A percentile compares a stretch with the other conserved stretches of the same genome.
Conservation (phyloP, 2,329 filamentous ascomycete species). For the Seiridium unicorne region DNA sequence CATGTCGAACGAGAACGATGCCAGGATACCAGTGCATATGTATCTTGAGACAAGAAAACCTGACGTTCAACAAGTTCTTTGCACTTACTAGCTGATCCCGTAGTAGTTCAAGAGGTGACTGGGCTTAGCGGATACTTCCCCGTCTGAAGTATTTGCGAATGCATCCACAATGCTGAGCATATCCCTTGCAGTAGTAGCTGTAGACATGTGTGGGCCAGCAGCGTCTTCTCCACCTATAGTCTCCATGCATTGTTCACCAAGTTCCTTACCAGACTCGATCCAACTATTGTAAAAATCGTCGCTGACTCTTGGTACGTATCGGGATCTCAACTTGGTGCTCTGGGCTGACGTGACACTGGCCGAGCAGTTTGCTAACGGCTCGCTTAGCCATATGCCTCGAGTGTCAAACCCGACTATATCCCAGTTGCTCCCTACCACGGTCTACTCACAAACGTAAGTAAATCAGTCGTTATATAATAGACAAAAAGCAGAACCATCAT, state of each 20-base stretch:
- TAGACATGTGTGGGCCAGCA: constrained; percentile 15
- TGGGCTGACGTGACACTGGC: not conserved
- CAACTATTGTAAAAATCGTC: constrained; percentile 3
- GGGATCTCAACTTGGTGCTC: not conserved
- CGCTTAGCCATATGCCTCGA: constrained; percentile 4
- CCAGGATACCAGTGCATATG: too few relatives aligned
- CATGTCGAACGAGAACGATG: too few relatives aligned
- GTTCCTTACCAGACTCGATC: constrained; percentile 2
- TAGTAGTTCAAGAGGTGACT: constrained; percentile 34
- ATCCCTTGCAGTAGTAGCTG: constrained; percentile 18
- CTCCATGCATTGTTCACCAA: constrained; percentile 1
- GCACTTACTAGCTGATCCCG: constrained; percentile 36
- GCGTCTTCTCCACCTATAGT: not conserved
- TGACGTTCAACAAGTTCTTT: too few relatives aligned
- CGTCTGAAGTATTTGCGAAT: constrained; percentile 7
- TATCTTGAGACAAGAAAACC: too few relatives aligned
- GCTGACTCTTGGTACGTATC: not conserved
- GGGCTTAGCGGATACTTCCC: constrained; percentile 10
- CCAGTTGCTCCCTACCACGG: constrained; percentile 5
- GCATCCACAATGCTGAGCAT: constrained; percentile 20
- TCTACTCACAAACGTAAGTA: not conserved
- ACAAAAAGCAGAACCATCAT: too few relatives aligned
- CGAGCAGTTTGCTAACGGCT: constrained; percentile 10
- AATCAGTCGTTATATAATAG: too few relatives aligned
- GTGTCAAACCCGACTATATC: constrained; percentile 9